Conservation (phyloP, 495 filamentous ascomycete genomes). For the Rostrohypoxylon terebratum region DNA sequence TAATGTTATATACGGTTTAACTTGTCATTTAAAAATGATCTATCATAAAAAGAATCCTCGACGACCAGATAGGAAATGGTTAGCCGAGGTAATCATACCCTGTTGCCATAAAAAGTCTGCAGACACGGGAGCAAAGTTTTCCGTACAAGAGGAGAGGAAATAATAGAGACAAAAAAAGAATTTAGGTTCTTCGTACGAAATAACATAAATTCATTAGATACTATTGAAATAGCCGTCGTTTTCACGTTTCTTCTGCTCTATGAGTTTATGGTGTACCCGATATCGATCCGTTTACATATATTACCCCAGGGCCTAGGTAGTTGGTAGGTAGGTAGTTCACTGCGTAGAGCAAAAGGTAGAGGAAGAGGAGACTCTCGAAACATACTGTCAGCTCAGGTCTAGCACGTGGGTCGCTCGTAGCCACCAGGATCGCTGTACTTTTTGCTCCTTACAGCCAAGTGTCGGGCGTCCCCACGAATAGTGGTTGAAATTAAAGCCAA, state of each 20-base stretch:
- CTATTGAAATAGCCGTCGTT: background rate
- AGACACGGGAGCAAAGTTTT: background rate
- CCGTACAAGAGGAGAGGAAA: background rate
- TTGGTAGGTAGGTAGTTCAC: no score
- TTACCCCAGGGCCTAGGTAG: no score
- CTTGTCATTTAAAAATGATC: slow-evolving; percentile 13
- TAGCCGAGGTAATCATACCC: slow-evolving; percentile 20
- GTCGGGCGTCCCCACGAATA: slow-evolving; percentile 28
- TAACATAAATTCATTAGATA: no score
- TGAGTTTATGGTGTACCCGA: background rate
- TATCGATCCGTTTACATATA: background rate
- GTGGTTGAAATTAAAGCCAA: slow-evolving; percentile 40
- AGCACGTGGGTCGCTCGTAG: slow-evolving; percentile 35
- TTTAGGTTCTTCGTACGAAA: no score
- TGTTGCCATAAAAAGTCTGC: background rate
- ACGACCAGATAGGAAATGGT: background rate
- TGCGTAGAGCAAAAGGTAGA: no score
- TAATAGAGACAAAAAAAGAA: no score
- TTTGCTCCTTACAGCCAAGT: slow-evolving; percentile 32
- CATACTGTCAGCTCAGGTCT: slow-evolving; percentile 8
- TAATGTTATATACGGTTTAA: background rate
- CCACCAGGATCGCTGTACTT: slow-evolving; percentile 32
- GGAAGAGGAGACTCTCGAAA: slow-evolving; percentile 19
- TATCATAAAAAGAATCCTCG: slow-evolving; percentile 2
- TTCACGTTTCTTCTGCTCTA: background rate